Conservation (phyloP, 257 asterid genomes). For the Penstemon newberryi region DNA sequence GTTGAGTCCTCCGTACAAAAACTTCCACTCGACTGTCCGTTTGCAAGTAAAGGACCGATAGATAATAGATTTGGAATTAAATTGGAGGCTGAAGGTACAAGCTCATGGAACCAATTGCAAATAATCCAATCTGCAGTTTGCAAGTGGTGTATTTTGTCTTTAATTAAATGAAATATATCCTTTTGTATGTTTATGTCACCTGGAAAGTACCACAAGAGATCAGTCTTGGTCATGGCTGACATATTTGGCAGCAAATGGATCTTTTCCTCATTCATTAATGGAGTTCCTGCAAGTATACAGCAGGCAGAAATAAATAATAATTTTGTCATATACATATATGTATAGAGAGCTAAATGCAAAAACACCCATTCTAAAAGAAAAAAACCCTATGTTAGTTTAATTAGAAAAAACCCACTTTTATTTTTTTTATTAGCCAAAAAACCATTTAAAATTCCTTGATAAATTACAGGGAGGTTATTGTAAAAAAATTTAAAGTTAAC, state of each 20-base stretch:
- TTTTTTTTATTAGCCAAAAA: too few relatives aligned
- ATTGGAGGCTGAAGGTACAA: constrained; percentile 28
- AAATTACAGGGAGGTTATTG: too few relatives aligned
- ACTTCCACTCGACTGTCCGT: constrained; percentile 39
- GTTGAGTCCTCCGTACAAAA: constrained; percentile 46
- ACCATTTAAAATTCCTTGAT: too few relatives aligned
- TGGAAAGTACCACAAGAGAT: constrained; percentile 54
- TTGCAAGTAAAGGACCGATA: constrained; percentile 51
- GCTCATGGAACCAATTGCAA: constrained; percentile 52
- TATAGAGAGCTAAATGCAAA: not conserved
- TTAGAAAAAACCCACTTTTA: too few relatives aligned
- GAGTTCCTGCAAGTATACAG: constrained; percentile 36
- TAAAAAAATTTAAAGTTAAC: too few relatives aligned
- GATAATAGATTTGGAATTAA: constrained; percentile 41
- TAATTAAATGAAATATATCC: constrained; percentile 24
- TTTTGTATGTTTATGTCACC: constrained; percentile 33
- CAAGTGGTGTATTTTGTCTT: constrained; percentile 12
- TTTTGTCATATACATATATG: too few relatives aligned
- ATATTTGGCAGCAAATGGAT: constrained; percentile 35
- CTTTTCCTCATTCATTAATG: constrained; percentile 36
- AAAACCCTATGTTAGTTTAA: not conserved
- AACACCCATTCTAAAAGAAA: not conserved
- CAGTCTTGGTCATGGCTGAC: constrained; percentile 42
- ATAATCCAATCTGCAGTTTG: constrained; percentile 44
- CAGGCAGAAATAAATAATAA: not conserved